Base-by-base conservation (phyloP, 805 yeast genomes). In the Wickerhamomyces mucosus region DNA sequence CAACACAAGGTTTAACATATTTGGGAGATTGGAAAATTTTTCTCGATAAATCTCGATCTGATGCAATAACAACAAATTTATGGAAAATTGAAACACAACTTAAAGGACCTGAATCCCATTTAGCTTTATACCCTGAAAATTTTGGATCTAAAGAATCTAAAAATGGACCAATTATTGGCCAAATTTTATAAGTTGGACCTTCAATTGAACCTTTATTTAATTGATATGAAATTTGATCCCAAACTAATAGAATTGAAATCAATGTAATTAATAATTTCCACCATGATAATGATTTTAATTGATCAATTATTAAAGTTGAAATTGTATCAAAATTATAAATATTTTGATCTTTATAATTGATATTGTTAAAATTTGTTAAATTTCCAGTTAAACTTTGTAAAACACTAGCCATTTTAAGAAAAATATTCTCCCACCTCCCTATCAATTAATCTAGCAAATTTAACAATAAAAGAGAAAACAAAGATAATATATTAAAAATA, bases 1-100 rank as follows among this genome's bases (percentile, higher is more conserved):
- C 98, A 38, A 92, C 95, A 63, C 98, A 92, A 6, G 98, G 98
- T 58, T 86, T 86, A 39, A 86, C 96, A 51, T 69, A 92, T 29
- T 74, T 69, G 24, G 96, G 94, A 14, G 94, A 75, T 51, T 74
- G 78, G 48, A 89, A 68, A 38, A 86, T 75, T 50, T 88, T 88
- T 55, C 96, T 75, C 19, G 95, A 81, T 39, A 88, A 65, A 46
- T 86, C 96, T 52, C 95, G 76, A 18, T 78, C 68, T 10, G 92
- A 77, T 7, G 95, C 96, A 57, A 89, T 84, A 31, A 92, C 94
- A 26, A 92, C 98, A 51, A 89, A 89, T 63, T 92, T 92, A 67
- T 92, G 98, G 70, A 92, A 92, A 39, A 92, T 92, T 3, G 96
- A 88, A 29, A 92, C 98, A 66, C 98, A 92, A 11, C 95, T 81